A percentile compares a stretch with the other conserved stretches of the same genome.
Evolutionary conservation across 192 early-diverging fungal genomes (phyloP).

Genomic region (Dimargaris xerosporica): DNA sequence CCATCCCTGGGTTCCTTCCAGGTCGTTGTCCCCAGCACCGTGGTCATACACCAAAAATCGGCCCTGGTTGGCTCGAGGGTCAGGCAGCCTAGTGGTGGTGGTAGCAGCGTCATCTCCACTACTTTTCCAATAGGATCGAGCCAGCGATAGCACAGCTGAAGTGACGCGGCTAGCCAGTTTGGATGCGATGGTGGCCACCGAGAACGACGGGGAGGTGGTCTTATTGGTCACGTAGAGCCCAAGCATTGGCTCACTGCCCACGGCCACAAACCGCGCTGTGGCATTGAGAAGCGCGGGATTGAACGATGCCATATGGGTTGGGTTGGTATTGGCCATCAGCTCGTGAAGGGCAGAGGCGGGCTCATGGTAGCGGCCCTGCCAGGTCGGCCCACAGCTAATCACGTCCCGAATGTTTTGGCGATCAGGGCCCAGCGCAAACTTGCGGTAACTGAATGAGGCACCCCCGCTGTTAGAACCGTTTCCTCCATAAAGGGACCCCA

Average conservation of each 20-base stretch:
- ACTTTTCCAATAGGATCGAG: slow-evolving; percentile 42
- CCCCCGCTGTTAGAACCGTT: no score
- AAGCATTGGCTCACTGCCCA: slow-evolving; percentile 41
- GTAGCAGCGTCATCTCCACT: not conserved
- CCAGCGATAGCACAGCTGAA: slow-evolving; percentile 48
- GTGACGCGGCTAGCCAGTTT: slow-evolving; percentile 32
- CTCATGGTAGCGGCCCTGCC: slow-evolving; percentile 6
- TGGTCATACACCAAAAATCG: slow-evolving; percentile 16
- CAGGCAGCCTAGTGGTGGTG: slow-evolving; percentile 14
- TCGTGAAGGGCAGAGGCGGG: slow-evolving; percentile 1
- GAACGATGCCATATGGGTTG: not conserved
- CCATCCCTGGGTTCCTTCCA: slow-evolving; percentile 19
- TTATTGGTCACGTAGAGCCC: slow-evolving; percentile 34
- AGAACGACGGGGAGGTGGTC: slow-evolving; percentile 29
- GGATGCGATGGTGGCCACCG: slow-evolving; percentile 31
- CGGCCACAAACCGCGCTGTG: slow-evolving; percentile 36
- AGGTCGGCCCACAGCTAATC: slow-evolving; percentile 9
- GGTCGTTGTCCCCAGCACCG: slow-evolving; percentile 14
- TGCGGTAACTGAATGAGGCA: slow-evolving; percentile 1
- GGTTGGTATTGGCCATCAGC: not conserved
- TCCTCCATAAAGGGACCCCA: not conserved
- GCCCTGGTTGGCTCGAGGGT: slow-evolving; percentile 13
- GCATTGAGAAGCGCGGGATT: slow-evolving; percentile 13
- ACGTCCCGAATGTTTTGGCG: slow-evolving; percentile 6
- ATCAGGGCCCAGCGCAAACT: not conserved